A percentile compares a stretch with the other conserved stretches of the same genome.
These are phyloP conservation scores for Cardiospermum halicacabum DNA, from an alignment of 345 rosid species.

Conservation along the genomic window DNA sequence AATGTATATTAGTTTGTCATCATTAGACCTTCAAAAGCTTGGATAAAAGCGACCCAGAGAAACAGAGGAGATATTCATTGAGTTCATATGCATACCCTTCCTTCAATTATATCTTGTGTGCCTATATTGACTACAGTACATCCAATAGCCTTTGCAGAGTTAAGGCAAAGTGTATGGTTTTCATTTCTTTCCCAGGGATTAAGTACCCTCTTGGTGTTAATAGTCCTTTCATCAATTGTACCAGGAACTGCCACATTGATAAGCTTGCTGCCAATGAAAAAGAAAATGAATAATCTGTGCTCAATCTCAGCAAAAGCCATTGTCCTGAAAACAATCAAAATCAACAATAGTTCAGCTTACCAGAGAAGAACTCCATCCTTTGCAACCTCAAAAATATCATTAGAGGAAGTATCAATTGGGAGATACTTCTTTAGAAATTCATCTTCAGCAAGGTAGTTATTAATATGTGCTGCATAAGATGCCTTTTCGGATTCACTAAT, in stretches of 20 bases:
- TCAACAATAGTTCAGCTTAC: conserved; percentile 29
- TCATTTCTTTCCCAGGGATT: conserved; percentile 99
- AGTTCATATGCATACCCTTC: conserved; percentile 60
- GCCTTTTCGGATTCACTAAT: conserved; percentile 94
- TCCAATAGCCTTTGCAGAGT: conserved; percentile 98
- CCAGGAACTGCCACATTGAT: conserved; percentile 98
- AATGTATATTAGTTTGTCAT: conserved; percentile 1
- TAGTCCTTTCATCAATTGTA: conserved; percentile 95
- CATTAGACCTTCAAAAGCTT: not conserved
- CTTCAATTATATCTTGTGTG: conserved; percentile 89
- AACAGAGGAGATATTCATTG: not conserved
- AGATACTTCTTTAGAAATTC: conserved; percentile 65
- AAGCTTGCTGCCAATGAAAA: conserved; percentile 66
- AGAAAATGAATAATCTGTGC: not conserved
- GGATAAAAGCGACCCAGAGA: not conserved
- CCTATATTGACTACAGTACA: conserved; percentile 98
- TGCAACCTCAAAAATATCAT: conserved; percentile 88
- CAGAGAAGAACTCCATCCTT: conserved; percentile 97
- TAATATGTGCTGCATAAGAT: conserved; percentile 87
- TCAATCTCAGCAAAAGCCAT: not conserved
- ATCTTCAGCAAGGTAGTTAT: conserved; percentile 81
- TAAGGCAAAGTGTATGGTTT: conserved; percentile 92
- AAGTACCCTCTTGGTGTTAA: conserved; percentile 87
- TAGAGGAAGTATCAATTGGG: conserved; percentile 77
- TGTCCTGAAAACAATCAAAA: conserved; percentile 9